Base-by-base conservation (phyloP, 2,329 filamentous ascomycete genomes). In the Xylaria polymorpha region DNA sequence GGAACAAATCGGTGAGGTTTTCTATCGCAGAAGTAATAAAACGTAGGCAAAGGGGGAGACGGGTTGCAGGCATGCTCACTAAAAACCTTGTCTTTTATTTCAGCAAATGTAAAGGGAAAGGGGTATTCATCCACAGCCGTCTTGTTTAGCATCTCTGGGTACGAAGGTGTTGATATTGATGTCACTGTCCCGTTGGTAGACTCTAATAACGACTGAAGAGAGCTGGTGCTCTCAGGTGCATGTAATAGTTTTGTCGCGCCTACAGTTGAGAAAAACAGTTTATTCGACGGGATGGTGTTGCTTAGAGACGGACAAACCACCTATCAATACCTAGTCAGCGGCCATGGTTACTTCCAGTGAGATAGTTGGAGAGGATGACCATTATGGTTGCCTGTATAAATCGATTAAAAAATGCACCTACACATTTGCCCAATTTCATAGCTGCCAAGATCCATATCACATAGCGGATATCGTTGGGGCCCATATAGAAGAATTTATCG, bases 361-460 rank as follows among this genome's bases (percentile, higher is more conserved):
- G 3, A 53, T 14, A 53, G 7, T 7, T 4, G 35, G 37, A 25
- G 4, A 9, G 25, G 14, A 70, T 57, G 63, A 65, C 68, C 29
- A 10, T 56, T 50, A 46, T 22, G 14, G 1, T 8, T 58, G 6
- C 48, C 22, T 44, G 12, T 22, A n/a, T 46, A n/a, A 5, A 32
- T 56, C 1, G 6, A n/a, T 15, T 35, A 8, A 41, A 68, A 9
- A 64, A 61, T 50, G 59, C 56, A 73, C 61, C 62, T 71, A 66
- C 71, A 70, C 69, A 75, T 62, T 74, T 76, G 18, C 73, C 72
- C 1, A 66, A 60, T 53, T 75, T 77, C 71, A 77, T 75, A 15
- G 75, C 74, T 8, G 69, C 75, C 9, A 77, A 35, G 2, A 71
- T 56, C 71, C 71, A 77, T 68, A 77, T 68, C 20, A 74, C 44